phyloP scores from a whole-genome alignment of 768 basidiomycete genomes.

The Rubroboletus pulcherrimus region DNA sequence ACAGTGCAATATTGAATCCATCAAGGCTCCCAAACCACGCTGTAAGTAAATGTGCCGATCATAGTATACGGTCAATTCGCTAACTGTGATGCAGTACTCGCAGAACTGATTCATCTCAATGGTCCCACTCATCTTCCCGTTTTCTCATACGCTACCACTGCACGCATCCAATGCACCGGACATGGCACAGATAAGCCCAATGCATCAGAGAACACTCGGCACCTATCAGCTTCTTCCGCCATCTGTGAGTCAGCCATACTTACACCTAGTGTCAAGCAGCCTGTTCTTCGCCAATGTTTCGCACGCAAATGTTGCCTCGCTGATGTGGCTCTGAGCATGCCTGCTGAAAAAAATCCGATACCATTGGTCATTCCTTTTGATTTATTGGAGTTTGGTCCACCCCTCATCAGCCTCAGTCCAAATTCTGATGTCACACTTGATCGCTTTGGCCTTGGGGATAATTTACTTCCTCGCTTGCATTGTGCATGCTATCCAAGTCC shows the following conservation, averaged over 20 bases:
- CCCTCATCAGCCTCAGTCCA: constrained; percentile 1
- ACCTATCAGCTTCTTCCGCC: neutral
- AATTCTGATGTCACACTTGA: constrained; percentile 1
- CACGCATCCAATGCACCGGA: neutral
- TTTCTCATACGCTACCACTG: neutral
- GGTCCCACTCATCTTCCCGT: too few species aligned
- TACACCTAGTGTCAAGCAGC: neutral
- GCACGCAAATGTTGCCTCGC: neutral
- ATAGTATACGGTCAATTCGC: neutral
- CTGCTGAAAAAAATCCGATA: neutral
- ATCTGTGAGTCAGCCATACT: neutral
- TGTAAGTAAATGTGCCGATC: neutral
- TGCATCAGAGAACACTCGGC: neutral
- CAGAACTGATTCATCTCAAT: neutral
- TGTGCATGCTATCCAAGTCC: too few species aligned
- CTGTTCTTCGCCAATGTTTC: neutral
- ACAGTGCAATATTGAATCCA: too few species aligned
- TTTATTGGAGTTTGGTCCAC: neutral
- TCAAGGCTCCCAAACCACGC: too few species aligned
- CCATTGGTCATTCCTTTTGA: neutral
- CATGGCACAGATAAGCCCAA: neutral
- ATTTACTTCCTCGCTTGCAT: neutral
- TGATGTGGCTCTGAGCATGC: neutral
- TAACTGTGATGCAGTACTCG: neutral
- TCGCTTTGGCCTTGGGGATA: neutral